Percentiles rank a stretch among this genome's conserved stretches.
Conservation (phyloP, 2,329 filamentous ascomycete genomes). For the Macrophomina pseudophaseolina region DNA sequence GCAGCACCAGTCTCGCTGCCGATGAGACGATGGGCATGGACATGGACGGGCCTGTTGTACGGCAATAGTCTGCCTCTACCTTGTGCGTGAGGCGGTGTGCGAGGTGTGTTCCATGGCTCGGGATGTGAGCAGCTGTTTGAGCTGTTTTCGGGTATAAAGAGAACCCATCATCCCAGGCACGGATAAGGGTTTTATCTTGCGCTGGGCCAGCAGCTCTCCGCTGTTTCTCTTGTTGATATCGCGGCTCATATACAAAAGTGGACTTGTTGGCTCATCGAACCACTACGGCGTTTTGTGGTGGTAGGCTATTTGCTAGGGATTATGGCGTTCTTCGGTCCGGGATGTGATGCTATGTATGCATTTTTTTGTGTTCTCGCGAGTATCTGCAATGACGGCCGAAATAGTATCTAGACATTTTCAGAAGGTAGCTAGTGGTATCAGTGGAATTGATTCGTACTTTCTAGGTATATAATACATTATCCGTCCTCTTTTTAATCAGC, state of each 20-base stretch:
- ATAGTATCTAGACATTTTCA: neutral
- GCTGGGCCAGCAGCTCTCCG: no score
- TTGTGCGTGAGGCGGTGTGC: slow-evolving; percentile 49
- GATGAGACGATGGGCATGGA: slow-evolving; percentile 45
- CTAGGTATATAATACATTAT: slow-evolving; percentile 2
- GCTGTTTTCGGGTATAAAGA: slow-evolving; percentile 42
- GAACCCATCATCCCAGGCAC: no score
- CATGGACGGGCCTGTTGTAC: slow-evolving; percentile 36
- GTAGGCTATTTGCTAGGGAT: neutral
- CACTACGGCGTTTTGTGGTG: neutral
- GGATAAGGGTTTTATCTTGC: no score
- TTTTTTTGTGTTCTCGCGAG: no score
- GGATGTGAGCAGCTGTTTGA: slow-evolving; percentile 46
- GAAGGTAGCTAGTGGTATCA: neutral
- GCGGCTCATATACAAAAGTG: neutral
- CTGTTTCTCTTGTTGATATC: no score
- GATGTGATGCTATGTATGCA: neutral
- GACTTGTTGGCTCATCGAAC: neutral
- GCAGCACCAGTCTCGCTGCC: slow-evolving; percentile 43
- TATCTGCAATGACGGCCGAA: neutral
- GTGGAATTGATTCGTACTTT: neutral
- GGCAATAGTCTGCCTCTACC: slow-evolving; percentile 42
- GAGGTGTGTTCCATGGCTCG: slow-evolving; percentile 48
- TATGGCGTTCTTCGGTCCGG: neutral
- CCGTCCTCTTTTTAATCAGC: neutral